A percentile compares a stretch with the other conserved stretches of the same genome.
These are phyloP conservation scores for Pinus albicaulis DNA, from an alignment of 75 land plant species.

Conservation along the genomic window DNA sequence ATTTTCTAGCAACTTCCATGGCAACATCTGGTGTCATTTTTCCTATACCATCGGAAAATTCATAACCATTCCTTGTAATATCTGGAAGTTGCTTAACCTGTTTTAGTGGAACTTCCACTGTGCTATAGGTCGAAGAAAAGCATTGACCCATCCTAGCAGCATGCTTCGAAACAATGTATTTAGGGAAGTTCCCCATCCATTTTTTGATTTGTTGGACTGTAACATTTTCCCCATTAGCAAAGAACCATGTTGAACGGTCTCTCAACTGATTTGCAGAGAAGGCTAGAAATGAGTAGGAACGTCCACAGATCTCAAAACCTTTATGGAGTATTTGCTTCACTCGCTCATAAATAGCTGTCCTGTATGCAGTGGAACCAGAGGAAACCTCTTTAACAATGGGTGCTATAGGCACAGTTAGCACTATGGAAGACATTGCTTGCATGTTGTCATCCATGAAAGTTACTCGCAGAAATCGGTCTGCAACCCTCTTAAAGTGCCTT, in stretches of 20 bases:
- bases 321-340: constrained; percentile 30
- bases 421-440: constrained; percentile 35
- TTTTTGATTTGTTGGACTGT: constrained; percentile 26
- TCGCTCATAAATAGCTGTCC: constrained; percentile 42
- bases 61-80: constrained; percentile 52
- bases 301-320: constrained; percentile 65
- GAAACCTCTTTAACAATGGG: constrained; percentile 51
- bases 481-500: constrained; percentile 41
- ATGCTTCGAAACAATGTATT: constrained; percentile 75
- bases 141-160: constrained; percentile 98
- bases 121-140: constrained; percentile 82
- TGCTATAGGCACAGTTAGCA: constrained; percentile 39
- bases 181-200: constrained; percentile 88
- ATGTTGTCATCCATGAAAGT: constrained; percentile 75
- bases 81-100: constrained; percentile 42
- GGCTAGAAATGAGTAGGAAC: constrained; percentile 74
- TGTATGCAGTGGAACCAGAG: constrained; percentile 16
- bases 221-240: constrained; percentile 46
- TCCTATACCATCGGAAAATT: constrained; percentile 91
- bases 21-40: constrained; percentile 76
- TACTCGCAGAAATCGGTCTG: constrained; percentile 77
- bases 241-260: constrained; percentile 91
- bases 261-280: constrained; percentile 86
- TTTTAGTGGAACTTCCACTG: constrained; percentile 51
- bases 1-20: constrained; percentile 51